Conservation (phyloP, 768 basidiomycete species). For the Pleurotus giganteus region DNA sequence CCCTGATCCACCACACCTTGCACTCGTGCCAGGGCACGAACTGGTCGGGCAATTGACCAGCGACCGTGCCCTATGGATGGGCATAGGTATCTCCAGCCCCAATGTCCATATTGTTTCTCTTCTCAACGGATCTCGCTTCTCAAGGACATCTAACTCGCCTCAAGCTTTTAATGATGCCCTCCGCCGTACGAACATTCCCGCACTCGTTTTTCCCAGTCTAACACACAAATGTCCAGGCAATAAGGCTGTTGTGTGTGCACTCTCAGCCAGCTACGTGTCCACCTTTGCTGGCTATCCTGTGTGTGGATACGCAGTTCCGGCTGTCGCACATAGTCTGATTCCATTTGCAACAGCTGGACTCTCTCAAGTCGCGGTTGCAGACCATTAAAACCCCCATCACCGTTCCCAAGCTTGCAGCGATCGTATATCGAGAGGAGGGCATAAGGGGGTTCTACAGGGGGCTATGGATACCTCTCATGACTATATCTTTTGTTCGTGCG, state of each 20-base stretch:
- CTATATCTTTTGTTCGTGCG: constrained; percentile 95
- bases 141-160: constrained; percentile 55
- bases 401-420: constrained; percentile 65
- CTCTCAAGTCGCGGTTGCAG: constrained; percentile 90
- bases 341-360: constrained; percentile 65
- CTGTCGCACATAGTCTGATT: not conserved
- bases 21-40: constrained; percentile 67
- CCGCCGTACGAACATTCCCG: constrained; percentile 47
- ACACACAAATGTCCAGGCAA: constrained; percentile 47
- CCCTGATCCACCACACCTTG: constrained; percentile 14
- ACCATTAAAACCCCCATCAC: constrained; percentile 75
- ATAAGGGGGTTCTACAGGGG: constrained; percentile 88
- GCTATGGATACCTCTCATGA: constrained; percentile 88
- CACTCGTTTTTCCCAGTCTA: constrained; percentile 13
- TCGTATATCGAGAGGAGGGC: constrained; percentile 85
- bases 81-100: constrained; percentile 44
- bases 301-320: constrained; percentile 21
- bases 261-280: constrained; percentile 88
- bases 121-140: constrained; percentile 22
- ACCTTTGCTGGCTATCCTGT: constrained; percentile 92
- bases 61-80: constrained; percentile 76
- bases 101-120: not conserved
- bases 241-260: constrained; percentile 87
- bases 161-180: constrained; percentile 62
- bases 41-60: constrained; percentile 68